Conservation (phyloP, 2,329 filamentous ascomycete genomes). For the Aspergillus sp. region DNA sequence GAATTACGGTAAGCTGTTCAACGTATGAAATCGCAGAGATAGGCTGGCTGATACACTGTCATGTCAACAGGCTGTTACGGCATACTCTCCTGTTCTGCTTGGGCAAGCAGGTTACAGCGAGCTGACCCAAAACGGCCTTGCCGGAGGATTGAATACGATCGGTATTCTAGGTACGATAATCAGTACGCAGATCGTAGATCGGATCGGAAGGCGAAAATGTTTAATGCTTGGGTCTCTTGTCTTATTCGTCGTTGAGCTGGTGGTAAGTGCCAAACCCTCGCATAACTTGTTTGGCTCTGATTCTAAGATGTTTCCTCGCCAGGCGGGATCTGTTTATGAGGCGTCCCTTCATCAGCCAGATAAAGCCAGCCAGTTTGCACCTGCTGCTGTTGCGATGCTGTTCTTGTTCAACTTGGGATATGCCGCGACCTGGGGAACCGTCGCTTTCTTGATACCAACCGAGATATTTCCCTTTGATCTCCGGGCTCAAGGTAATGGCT, state of each 20-base stretch:
- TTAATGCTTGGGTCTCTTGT: slow-evolving; percentile 43
- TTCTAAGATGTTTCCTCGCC: not conserved
- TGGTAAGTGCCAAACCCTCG: slow-evolving; percentile 28
- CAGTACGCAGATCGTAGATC: slow-evolving; percentile 54
- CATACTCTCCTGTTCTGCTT: slow-evolving; percentile 34
- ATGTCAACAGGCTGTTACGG: slow-evolving; percentile 36
- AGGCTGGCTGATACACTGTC: no score
- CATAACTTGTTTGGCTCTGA: no score
- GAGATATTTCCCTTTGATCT: slow-evolving; percentile 61
- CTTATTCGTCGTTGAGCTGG: slow-evolving; percentile 46
- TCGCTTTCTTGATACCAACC: slow-evolving; percentile 54
- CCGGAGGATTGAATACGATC: slow-evolving; percentile 55
- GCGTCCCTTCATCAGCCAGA: slow-evolving; percentile 38
- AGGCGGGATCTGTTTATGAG: slow-evolving; percentile 49
- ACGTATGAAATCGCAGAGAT: no score
- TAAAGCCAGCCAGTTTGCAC: slow-evolving; percentile 43
- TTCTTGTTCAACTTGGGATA: slow-evolving; percentile 49
- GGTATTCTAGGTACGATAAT: slow-evolving; percentile 56
- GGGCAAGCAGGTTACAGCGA: slow-evolving; percentile 40
- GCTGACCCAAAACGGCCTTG: slow-evolving; percentile 45
- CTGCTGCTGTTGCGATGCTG: slow-evolving; percentile 51
- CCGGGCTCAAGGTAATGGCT: slow-evolving; percentile 61
- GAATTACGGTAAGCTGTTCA: slow-evolving; percentile 40
- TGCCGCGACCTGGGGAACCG: slow-evolving; percentile 55
- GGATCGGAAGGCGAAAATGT: slow-evolving; percentile 48